A percentile compares a stretch with the other conserved stretches of the same genome.
Evolutionary conservation across 768 basidiomycete genomes (phyloP).

Genomic region (Tylopilus subfusipes): DNA sequence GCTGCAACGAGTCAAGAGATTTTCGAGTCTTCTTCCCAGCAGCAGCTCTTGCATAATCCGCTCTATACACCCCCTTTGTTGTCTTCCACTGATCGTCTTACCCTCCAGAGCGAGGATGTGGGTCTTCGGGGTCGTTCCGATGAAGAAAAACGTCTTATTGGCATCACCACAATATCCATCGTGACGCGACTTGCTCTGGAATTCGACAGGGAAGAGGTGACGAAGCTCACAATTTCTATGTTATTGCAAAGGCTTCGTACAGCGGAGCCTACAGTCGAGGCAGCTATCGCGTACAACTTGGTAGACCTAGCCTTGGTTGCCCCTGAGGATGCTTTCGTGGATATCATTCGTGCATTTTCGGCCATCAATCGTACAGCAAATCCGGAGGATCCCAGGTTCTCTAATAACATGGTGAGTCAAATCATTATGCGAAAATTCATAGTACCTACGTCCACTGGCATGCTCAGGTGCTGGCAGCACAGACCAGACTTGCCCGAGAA

Average conservation of each 20-base stretch:
- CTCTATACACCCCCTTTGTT: constrained; percentile 32
- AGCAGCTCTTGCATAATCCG: constrained; percentile 41
- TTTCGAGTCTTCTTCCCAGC: constrained; percentile 47
- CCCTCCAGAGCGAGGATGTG: constrained; percentile 56
- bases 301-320: constrained; percentile 85
- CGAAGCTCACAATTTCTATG: constrained; percentile 88
- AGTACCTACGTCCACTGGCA: background rate
- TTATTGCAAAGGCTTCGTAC: constrained; percentile 80
- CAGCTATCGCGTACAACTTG: constrained; percentile 87
- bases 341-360: constrained; percentile 83
- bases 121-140: constrained; percentile 69
- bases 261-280: constrained; percentile 85
- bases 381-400: constrained; percentile 82
- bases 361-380: constrained; percentile 82
- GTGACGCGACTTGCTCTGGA: constrained; percentile 86
- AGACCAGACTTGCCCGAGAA: constrained; percentile 84
- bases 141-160: constrained; percentile 79
- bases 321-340: constrained; percentile 70
- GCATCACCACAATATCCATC: constrained; percentile 88
- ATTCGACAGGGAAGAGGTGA: constrained; percentile 84
- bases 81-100: constrained; percentile 44
- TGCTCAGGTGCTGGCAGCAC: constrained; percentile 77
- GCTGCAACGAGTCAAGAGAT: constrained; percentile 79
- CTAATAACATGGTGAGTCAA: constrained; percentile 79
- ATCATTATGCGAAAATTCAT: background rate